A percentile compares a stretch with the other conserved stretches of the same genome.
phyloP scores from a whole-genome alignment of 2,329 filamentous ascomycete species.

The Juglanconis oblonga region DNA sequence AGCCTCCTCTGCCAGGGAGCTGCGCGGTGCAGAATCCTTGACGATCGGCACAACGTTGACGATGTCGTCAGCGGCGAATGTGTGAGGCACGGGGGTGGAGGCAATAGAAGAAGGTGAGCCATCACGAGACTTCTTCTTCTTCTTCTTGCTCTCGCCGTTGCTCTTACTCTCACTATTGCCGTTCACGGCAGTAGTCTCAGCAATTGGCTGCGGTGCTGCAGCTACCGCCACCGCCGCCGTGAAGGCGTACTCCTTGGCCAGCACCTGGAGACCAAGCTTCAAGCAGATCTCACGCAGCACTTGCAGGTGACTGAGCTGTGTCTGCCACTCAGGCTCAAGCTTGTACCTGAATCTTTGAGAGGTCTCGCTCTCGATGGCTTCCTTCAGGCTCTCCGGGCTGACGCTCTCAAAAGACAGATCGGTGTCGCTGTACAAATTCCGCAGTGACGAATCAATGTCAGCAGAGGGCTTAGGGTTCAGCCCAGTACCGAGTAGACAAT shows the following conservation, averaged over 20 bases:
- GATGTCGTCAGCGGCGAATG: slow-evolving; percentile 82
- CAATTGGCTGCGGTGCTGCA: slow-evolving; percentile 30
- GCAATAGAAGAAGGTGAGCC: slow-evolving; percentile 46
- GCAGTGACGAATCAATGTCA: slow-evolving; percentile 72
- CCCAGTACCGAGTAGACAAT: slow-evolving; percentile 80
- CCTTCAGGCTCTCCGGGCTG: slow-evolving; percentile 68
- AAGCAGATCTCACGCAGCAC: slow-evolving; percentile 84
- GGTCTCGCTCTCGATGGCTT: slow-evolving; percentile 70
- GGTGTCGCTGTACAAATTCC: slow-evolving; percentile 73
- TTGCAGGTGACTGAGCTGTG: slow-evolving; percentile 70
- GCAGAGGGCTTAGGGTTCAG: slow-evolving; percentile 76
- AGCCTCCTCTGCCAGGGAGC: slow-evolving; percentile 88
- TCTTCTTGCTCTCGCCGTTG: slow-evolving; percentile 43
- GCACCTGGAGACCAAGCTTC: slow-evolving; percentile 86
- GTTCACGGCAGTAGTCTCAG: slow-evolving; percentile 31
- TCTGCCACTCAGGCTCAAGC: slow-evolving; percentile 66
- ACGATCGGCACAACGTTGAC: slow-evolving; percentile 91
- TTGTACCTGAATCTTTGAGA: slow-evolving; percentile 72
- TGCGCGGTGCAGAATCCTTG: slow-evolving; percentile 91
- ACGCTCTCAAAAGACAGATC: slow-evolving; percentile 79
- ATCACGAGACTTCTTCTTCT: slow-evolving; percentile 60
- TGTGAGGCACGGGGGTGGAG: slow-evolving; percentile 42
- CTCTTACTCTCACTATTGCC: slow-evolving; percentile 42
- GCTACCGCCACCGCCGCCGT: slow-evolving; percentile 36
- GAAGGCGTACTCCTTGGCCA: slow-evolving; percentile 74